Base-by-base conservation (phyloP, 805 yeast species). In the Wickerhamiella slavikovae region DNA sequence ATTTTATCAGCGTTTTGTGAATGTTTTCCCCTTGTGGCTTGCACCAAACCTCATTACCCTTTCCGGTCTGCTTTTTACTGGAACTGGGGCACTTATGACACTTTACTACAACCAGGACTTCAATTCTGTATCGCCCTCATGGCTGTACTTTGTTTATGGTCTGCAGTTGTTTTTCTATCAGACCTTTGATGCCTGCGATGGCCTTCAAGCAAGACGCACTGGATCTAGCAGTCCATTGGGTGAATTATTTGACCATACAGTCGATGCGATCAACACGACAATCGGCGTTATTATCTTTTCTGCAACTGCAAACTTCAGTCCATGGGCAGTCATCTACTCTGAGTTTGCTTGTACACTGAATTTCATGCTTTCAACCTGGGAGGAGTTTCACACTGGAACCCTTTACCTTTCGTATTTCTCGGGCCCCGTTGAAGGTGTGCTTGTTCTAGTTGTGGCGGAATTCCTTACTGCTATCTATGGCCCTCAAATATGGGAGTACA, bases 221-320 rank as follows among this genome's bases (percentile, higher is more conserved):
- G 92, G 91, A n/a, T 91, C 80, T 51, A 67, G 79, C 37, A 89
- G 94, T 3, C 95, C 96, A 1, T 56, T 83, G 43, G 96, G 96
- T 20, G 96, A 83, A 49, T 59, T 83, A 33, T 85, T 85, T 47
- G 96, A 83, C 46, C 96, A 83, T 46, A 82, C 93, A 34, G 64
- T 69, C 19, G 76, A 70, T 44, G 66, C 76, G 1, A 48, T 69
- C 29, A 79, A 79, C 47, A 80, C 95, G 4, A 72, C 92, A 2
- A 57, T 85, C 30, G 83, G 83, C 9, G 62, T 71, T 3, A 55
- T 79, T 24, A 61, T 83, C 6, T 73, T 78, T 48, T 70, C 68
- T 2, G 71, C 91, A 0, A 80, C 71, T n/a, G 57, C 75, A 29
- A 78, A 80, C 44, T 73, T 83, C 47, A 73, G 79, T 40, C 51